Conservation (phyloP, 73 alveolate species). For the Tetrahymena malaccensis region DNA sequence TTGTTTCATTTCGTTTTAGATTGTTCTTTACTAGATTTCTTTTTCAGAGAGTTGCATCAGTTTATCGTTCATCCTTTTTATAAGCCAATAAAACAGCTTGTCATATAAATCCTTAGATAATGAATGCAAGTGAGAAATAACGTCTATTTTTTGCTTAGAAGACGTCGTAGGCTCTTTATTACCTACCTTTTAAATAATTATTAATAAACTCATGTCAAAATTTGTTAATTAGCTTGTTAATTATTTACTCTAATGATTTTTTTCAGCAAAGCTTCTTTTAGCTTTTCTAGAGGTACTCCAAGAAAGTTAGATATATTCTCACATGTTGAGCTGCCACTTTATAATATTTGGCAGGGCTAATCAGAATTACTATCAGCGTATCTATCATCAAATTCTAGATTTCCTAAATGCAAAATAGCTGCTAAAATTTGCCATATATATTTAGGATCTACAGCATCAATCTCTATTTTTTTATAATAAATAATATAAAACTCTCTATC, state of each 20-base stretch:
- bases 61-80: conserved; percentile 40
- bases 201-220: background rate
- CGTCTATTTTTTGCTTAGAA: conserved; percentile 39
- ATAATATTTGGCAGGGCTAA: conserved; percentile 50
- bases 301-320: conserved; percentile 56
- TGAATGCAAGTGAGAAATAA: conserved; percentile 65
- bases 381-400: conserved; percentile 71
- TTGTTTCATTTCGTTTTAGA: background rate
- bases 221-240: background rate
- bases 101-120: conserved; percentile 89
- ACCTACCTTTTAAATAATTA: background rate
- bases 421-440: conserved; percentile 52
- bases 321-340: conserved; percentile 46
- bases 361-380: conserved; percentile 55
- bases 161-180: conserved; percentile 46
- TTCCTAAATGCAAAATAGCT: conserved; percentile 72
- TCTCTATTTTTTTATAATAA: conserved; percentile 67
- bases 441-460: conserved; percentile 52
- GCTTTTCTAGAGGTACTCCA: conserved; percentile 40
- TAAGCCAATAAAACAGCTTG: conserved; percentile 79
- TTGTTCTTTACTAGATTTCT: background rate
- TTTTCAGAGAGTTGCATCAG: conserved; percentile 6
- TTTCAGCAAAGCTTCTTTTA: conserved; percentile 35
- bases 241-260: background rate
- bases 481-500: too few species aligned